phyloP scores from a whole-genome alignment of 352 stramenopile genomes.

The Globisporangium uncinulatum region DNA sequence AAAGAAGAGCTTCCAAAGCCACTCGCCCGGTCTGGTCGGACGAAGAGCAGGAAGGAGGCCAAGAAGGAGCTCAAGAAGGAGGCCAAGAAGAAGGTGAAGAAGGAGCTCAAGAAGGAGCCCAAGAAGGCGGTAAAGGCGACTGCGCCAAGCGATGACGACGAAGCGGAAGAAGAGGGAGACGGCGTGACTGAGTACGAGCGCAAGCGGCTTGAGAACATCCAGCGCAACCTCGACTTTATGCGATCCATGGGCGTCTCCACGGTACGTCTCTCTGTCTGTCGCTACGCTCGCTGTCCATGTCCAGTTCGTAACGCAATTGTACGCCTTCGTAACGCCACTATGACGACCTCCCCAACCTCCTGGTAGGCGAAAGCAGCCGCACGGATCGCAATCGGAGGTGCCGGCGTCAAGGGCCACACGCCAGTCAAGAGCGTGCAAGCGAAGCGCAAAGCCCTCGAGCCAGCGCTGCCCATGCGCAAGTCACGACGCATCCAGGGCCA shows the following conservation, averaged over 20 bases:
- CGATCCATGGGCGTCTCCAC: slow-evolving; percentile 75
- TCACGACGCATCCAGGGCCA: slow-evolving; percentile 62
- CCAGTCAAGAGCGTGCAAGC: slow-evolving; percentile 3
- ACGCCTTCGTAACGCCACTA: no score
- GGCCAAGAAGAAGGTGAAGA: neutral
- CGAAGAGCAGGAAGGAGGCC: no score
- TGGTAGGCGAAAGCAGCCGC: slow-evolving; percentile 55
- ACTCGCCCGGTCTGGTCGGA: no score
- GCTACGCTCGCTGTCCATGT: neutral
- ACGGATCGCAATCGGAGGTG: slow-evolving; percentile 30
- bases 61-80: neutral
- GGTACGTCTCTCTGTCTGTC: slow-evolving; percentile 13
- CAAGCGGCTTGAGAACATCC: slow-evolving; percentile 78
- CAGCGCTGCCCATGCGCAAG: slow-evolving; percentile 36
- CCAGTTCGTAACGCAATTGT: no score
- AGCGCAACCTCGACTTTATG: slow-evolving; percentile 84
- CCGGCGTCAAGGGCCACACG: slow-evolving; percentile 1
- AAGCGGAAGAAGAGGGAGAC: neutral
- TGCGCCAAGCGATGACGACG: neutral
- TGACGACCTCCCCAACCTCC: neutral
- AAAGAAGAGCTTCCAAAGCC: neutral
- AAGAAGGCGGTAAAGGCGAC: slow-evolving; percentile 8
- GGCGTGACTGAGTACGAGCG: slow-evolving; percentile 72
- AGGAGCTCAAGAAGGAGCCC: neutral
- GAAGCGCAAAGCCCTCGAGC: slow-evolving; percentile 22